Conservation (phyloP, 2,329 filamentous ascomycete species). For the Claviceps monticola region DNA sequence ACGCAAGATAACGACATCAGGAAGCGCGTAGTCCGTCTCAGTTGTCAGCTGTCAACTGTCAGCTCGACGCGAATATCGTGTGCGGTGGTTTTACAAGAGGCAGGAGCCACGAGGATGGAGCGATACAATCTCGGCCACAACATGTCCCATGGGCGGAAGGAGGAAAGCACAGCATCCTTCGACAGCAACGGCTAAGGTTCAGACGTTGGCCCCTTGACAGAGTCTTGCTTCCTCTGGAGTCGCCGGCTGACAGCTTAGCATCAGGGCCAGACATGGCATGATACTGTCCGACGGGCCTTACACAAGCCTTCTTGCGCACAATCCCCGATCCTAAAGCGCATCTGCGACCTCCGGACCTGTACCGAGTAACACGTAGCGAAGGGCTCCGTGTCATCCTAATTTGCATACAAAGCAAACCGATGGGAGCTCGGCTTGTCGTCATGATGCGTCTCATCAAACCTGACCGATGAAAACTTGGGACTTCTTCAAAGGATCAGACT, state of each 20-base stretch:
- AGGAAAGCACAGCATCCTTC: background rate
- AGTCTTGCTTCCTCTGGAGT: background rate
- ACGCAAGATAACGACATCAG: background rate
- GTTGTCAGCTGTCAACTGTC: constrained; percentile 3
- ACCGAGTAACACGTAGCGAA: background rate
- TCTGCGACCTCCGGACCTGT: background rate
- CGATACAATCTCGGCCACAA: background rate
- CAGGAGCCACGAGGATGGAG: constrained; percentile 1
- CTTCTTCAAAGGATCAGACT: background rate
- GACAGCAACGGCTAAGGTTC: background rate
- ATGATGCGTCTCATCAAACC: background rate
- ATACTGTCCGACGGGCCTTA: background rate
- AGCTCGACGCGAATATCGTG: constrained; percentile 1
- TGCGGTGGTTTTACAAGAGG: constrained; percentile 1
- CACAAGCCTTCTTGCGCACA: background rate
- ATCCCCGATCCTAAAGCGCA: background rate
- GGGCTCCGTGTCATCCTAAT: background rate
- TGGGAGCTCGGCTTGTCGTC: background rate
- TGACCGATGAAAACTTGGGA: background rate
- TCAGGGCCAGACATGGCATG: background rate
- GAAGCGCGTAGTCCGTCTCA: background rate
- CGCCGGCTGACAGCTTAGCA: background rate
- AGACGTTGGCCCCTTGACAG: background rate
- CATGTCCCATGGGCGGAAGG: background rate
- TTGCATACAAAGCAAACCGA: background rate